A percentile compares a stretch with the other conserved stretches of the same genome.
Evolutionary conservation across 192 early-diverging fungal genomes (phyloP).

Genomic region (Umbelopsis isabellina): DNA sequence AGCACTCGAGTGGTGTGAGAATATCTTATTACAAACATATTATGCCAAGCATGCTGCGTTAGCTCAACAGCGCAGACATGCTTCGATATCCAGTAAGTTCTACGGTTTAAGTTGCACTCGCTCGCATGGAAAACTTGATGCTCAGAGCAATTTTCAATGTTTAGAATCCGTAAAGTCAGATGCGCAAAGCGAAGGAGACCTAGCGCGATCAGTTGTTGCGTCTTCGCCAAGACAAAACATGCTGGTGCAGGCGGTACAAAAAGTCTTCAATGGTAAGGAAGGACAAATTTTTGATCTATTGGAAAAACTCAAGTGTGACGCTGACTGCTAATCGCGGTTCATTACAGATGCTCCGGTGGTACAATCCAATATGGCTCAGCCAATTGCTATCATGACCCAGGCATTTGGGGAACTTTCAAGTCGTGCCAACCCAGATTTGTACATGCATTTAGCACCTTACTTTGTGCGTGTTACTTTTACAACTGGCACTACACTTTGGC

Average conservation of each 20-base stretch:
- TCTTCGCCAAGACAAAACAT: constrained; percentile 39
- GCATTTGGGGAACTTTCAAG: constrained; percentile 67
- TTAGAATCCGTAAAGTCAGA: constrained; percentile 1
- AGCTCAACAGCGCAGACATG: constrained; percentile 21
- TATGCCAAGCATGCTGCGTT: constrained; percentile 59
- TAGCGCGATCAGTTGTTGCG: background rate
- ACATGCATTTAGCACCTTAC: constrained; percentile 58
- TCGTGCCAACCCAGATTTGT: constrained; percentile 51
- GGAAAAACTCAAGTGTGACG: constrained; percentile 6
- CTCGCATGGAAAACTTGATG: background rate
- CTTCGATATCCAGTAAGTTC: constrained; percentile 6
- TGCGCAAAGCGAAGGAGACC: background rate
- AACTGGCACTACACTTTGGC: constrained; percentile 69
- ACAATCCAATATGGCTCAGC: constrained; percentile 49
- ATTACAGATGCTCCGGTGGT: constrained; percentile 16
- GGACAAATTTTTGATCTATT: constrained; percentile 3
- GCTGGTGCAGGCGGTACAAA: constrained; percentile 32
- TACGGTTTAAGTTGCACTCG: background rate
- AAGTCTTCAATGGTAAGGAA: constrained; percentile 34
- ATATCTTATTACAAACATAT: constrained; percentile 79
- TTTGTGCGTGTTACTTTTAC: constrained; percentile 65
- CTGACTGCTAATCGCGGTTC: constrained; percentile 2
- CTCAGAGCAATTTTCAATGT: background rate
- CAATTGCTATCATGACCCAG: constrained; percentile 58
- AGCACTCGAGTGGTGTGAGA: constrained; percentile 95